These are phyloP conservation scores for Macrolepiota dolichaula DNA, from an alignment of 768 basidiomycete genomes.

Conservation along the genomic window DNA sequence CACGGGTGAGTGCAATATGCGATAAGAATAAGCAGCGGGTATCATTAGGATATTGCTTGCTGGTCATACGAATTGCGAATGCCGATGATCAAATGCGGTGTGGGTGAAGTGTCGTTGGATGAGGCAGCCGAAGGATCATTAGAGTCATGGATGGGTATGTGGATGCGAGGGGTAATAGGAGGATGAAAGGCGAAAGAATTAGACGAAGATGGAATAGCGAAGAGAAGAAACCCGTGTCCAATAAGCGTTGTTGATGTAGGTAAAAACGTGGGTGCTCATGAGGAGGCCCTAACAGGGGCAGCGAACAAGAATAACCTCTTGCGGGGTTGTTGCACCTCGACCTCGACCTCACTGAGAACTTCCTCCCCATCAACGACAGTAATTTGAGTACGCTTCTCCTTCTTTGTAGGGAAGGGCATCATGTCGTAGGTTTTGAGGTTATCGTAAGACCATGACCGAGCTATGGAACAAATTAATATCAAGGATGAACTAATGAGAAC, in stretches of 20 bases:
- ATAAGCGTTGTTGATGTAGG: background rate
- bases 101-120: background rate
- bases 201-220: background rate
- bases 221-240: constrained; percentile 1
- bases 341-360: constrained; percentile 45
- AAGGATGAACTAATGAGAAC: background rate
- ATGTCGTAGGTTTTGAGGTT: constrained; percentile 66
- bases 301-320: constrained; percentile 74
- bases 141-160: constrained; percentile 4
- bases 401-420: constrained; percentile 54
- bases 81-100: constrained; percentile 6
- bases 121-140: background rate
- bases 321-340: constrained; percentile 50
- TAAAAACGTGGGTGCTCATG: background rate
- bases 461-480: constrained; percentile 28
- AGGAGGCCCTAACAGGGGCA: constrained; percentile 18
- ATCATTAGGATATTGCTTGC: constrained; percentile 14
- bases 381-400: constrained; percentile 53
- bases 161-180: background rate
- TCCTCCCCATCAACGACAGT: constrained; percentile 48
- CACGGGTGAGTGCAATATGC: constrained; percentile 10
- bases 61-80: constrained; percentile 4
- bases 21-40: constrained; percentile 16
- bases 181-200: background rate
- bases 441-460: constrained; percentile 75